phyloP scores from a whole-genome alignment of 305 asterid species.

The Fraxinus albicans region DNA sequence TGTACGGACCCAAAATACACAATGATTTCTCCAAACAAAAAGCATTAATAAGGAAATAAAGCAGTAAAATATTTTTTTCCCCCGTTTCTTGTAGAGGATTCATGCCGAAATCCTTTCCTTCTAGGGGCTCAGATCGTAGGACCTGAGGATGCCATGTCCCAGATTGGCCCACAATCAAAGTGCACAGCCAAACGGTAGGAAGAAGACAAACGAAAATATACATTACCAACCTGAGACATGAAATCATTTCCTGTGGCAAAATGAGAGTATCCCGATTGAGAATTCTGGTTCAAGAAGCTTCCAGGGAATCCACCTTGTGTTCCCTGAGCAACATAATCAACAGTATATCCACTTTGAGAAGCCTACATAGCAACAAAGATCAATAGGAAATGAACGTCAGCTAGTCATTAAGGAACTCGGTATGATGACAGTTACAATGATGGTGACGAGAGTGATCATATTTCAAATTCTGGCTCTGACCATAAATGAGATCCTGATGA shows the following conservation, averaged over 20 bases:
- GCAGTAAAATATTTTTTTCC: neutral
- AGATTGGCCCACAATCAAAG: neutral
- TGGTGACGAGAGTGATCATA: neutral
- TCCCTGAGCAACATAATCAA: slow-evolving; percentile 80
- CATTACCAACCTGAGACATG: slow-evolving; percentile 86
- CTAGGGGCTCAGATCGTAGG: neutral
- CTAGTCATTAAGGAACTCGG: slow-evolving; percentile 10
- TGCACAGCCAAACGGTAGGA: neutral
- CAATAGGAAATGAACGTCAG: slow-evolving; percentile 15
- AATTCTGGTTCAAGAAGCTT: slow-evolving; percentile 74
- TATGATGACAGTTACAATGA: neutral
- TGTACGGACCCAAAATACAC: neutral
- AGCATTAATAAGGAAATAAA: neutral
- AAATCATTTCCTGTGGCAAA: slow-evolving; percentile 91
- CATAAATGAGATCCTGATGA: slow-evolving; percentile 5
- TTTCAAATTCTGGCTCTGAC: slow-evolving; percentile 5
- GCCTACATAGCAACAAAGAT: slow-evolving; percentile 47
- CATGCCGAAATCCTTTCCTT: neutral
- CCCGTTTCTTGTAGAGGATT: neutral
- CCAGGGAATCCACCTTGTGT: slow-evolving; percentile 92
- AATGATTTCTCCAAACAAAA: neutral
- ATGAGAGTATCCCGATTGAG: slow-evolving; percentile 93
- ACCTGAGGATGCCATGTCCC: neutral
- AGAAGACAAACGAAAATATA: slow-evolving; percentile 9
- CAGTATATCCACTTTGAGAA: slow-evolving; percentile 89